Percentiles rank a stretch among this genome's conserved stretches.
phyloP scores from a whole-genome alignment of 768 basidiomycete genomes.

The Harrya chromipes region DNA sequence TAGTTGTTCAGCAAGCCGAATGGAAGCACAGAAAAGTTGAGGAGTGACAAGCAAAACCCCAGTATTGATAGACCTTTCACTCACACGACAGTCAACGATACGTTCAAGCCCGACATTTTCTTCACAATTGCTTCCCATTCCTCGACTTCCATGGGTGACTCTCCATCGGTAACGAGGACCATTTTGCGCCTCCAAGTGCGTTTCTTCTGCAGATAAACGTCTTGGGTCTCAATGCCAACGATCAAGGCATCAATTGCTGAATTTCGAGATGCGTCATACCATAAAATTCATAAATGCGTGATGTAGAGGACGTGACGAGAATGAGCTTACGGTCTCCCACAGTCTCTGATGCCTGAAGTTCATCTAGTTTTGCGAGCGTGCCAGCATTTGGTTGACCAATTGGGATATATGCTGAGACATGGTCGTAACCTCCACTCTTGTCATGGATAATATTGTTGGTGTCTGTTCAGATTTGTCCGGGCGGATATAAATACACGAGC shows the following conservation, averaged over 20 bases:
- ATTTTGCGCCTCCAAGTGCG: slow-evolving; percentile 85
- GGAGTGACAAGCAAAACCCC: not conserved
- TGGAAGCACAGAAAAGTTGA: not conserved
- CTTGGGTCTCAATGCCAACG: slow-evolving; percentile 81
- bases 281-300: not conserved
- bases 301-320: not conserved
- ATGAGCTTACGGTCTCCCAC: slow-evolving; percentile 61
- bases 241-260: slow-evolving; percentile 85
- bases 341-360: slow-evolving; percentile 51
- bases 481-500: not conserved
- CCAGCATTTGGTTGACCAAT: slow-evolving; percentile 62
- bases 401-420: slow-evolving; percentile 66
- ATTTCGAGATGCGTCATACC: not conserved
- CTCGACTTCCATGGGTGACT: slow-evolving; percentile 66
- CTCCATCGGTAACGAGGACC: slow-evolving; percentile 82
- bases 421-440: slow-evolving; percentile 66
- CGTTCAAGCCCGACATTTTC: slow-evolving; percentile 58
- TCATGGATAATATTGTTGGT: slow-evolving; percentile 65
- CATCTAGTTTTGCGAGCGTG: slow-evolving; percentile 65
- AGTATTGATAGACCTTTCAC: slow-evolving; percentile 15
- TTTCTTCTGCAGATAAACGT: slow-evolving; percentile 61
- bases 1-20: not conserved
- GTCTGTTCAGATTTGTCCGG: slow-evolving; percentile 34
- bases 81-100: slow-evolving; percentile 72
- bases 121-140: slow-evolving; percentile 69